Conservation (phyloP, 305 asterid species). For the Petunia hybrid region DNA sequence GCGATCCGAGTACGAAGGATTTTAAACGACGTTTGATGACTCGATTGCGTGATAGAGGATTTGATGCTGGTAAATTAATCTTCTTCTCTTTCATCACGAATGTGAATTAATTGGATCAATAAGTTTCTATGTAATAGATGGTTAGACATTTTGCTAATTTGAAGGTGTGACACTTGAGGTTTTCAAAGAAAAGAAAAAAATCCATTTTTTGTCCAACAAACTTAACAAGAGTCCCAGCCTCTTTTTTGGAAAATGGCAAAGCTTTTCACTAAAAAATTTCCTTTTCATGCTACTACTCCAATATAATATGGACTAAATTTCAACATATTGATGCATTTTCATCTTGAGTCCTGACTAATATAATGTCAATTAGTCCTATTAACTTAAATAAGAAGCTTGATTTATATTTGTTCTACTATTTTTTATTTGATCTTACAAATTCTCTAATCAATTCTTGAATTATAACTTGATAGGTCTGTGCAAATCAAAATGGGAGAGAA, state of each 20-base stretch:
- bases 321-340: not conserved
- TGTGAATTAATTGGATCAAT: no score
- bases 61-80: slow-evolving; percentile 71
- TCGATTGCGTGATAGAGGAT: slow-evolving; percentile 60
- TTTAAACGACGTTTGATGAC: slow-evolving; percentile 72
- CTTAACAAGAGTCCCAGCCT: no score
- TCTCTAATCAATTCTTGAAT: not conserved
- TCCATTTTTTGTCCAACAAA: no score
- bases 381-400: not conserved
- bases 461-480: slow-evolving; percentile 59
- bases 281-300: no score
- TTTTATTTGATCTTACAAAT: not conserved
- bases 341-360: not conserved
- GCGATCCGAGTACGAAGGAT: slow-evolving; percentile 39
- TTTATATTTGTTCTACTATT: not conserved
- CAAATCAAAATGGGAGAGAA: slow-evolving; percentile 88
- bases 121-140: no score
- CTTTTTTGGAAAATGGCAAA: no score
- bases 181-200: no score
- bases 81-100: not conserved
- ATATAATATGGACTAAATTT: no score
- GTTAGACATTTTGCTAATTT: no score
- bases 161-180: no score
- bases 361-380: not conserved
- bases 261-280: no score